phyloP scores from a whole-genome alignment of 371 early-diverging fungal species.

The Mortierella sp. region DNA sequence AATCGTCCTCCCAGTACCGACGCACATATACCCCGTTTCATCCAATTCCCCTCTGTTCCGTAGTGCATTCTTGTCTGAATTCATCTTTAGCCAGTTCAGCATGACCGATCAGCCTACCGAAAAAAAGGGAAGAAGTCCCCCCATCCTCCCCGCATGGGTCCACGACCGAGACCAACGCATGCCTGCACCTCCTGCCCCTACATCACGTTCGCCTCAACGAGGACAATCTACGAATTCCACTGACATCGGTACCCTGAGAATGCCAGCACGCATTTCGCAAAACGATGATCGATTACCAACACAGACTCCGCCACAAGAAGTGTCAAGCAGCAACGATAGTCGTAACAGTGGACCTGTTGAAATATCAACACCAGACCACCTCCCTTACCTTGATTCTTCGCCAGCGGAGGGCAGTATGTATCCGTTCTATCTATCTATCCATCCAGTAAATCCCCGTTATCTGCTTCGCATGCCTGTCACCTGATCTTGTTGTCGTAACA shows the following conservation, averaged over 20 bases:
- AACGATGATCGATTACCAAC: constrained; percentile 39
- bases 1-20: too few species aligned
- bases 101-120: background rate
- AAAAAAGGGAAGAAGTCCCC: constrained; percentile 15
- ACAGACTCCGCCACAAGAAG: background rate
- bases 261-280: constrained; percentile 27
- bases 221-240: too few species aligned
- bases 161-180: background rate
- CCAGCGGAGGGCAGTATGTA: background rate
- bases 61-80: too few species aligned
- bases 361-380: background rate
- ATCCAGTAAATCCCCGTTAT: background rate
- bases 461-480: too few species aligned
- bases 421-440: background rate
- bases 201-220: background rate
- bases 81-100: background rate
- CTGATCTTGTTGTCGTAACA: background rate
- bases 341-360: constrained; percentile 16
- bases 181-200: constrained; percentile 4
- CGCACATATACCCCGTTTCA: too few species aligned
- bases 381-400: constrained; percentile 31
- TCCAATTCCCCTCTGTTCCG: too few species aligned
- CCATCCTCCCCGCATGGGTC: constrained; percentile 20
- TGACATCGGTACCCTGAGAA: constrained; percentile 32
- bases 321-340: constrained; percentile 21